Evolutionary conservation across 1,284 basidiomycete species (phyloP).

Genomic region (Pyrrhoderma noxium): DNA sequence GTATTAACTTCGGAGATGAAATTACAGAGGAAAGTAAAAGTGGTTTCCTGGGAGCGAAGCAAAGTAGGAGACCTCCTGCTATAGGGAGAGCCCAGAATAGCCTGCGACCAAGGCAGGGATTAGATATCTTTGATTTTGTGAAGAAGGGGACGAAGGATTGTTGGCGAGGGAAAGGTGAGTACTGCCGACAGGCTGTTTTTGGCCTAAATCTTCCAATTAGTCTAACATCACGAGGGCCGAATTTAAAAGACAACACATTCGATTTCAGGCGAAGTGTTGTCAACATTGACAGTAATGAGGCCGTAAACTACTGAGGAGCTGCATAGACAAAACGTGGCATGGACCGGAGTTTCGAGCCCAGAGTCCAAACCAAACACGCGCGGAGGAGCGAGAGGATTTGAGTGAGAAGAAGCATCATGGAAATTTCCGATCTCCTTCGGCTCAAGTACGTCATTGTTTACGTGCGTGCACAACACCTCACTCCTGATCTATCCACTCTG

Average conservation of each 20-base stretch:
- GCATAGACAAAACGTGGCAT: conserved; percentile 8
- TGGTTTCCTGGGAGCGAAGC: conserved; percentile 35
- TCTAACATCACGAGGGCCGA: neutral
- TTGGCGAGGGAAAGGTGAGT: conserved; percentile 12
- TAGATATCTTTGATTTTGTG: conserved; percentile 22
- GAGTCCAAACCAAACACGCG: neutral
- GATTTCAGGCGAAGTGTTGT: conserved; percentile 7
- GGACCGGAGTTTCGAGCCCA: neutral
- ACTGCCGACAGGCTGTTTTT: neutral
- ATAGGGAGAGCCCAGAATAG: conserved; percentile 50
- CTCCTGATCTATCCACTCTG: too few relatives aligned
- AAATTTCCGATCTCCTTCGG: too few relatives aligned
- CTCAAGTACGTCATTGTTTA: too few relatives aligned
- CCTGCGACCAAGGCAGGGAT: conserved; percentile 28
- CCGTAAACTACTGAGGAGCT: neutral
- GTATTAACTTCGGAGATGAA: conserved; percentile 56
- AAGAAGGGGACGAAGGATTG: conserved; percentile 24
- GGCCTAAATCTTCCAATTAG: neutral
- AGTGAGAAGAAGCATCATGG: too few relatives aligned
- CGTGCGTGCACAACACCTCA: too few relatives aligned
- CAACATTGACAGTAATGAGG: conserved; percentile 13
- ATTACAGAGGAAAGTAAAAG: conserved; percentile 42
- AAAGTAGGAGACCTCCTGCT: conserved; percentile 46
- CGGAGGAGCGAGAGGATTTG: neutral
- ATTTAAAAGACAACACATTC: conserved; percentile 2